Base-by-base conservation (phyloP, 345 rosid species). In the Lepidium aucheri region DNA sequence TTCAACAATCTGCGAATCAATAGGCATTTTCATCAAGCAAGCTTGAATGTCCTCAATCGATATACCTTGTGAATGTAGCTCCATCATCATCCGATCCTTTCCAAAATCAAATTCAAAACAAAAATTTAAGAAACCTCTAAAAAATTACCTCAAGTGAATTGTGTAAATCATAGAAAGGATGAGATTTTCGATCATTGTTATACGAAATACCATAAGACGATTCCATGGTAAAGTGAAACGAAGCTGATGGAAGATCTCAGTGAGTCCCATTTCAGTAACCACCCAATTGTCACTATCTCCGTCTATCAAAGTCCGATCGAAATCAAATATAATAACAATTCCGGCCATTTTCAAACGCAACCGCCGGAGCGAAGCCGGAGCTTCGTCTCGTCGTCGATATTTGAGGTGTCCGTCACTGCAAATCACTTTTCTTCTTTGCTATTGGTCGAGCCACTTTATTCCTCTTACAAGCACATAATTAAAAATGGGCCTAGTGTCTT, bases 51-150 rank as follows among this genome's bases (percentile, higher is more conserved):
- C 96, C 8, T 71, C 70, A 16, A 68, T 70, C 3, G 87, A 74
- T 70, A 76, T 84, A 32, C 90, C 98, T 69, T 68, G 95, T 17
- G 80, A 78, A 42, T 88, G 86, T 35, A 91, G 76, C 83, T 91
- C 96, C 75, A 9, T 46, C 98, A 91, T 84, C 96, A 91, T 83
- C 80, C 90, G 83, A 77, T 88, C 93, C 97, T 91, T 65, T 47
- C 4, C 47, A 4, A 30, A 11, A 7, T 34, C 59, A 61, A 54
- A 9, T 17, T 1, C 45, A 54, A 16, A 18, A 35, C 33, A 12
- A 7, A 42, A 43, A 11, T 17, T 35, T 62, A 54, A 28, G 39
- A 45, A 53, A 44, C 8, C 30, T 41, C n/a, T 41, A 8, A 7
- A 52, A 34, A 16, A 1, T 14, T 28, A 0, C 32, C 26, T 4